phyloP scores from a whole-genome alignment of 139 green algal genomes.

The Chlorella sp. region DNA sequence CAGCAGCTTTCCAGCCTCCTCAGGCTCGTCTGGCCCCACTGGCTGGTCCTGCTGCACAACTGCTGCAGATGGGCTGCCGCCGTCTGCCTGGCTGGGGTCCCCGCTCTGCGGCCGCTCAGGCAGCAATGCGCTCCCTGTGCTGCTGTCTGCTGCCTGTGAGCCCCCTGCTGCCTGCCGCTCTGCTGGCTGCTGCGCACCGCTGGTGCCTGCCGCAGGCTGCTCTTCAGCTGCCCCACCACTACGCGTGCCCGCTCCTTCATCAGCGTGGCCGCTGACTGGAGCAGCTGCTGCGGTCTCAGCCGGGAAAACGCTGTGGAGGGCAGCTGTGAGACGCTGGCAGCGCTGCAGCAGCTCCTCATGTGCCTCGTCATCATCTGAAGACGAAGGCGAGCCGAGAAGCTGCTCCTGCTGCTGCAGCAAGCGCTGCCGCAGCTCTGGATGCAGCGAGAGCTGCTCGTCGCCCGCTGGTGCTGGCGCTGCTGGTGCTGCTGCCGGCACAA shows the following conservation, averaged over 20 bases:
- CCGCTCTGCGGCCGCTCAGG: not conserved
- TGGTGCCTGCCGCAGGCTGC: no score
- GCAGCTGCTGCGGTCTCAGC: not conserved
- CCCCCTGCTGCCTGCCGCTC: not conserved
- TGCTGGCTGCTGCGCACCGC: not conserved
- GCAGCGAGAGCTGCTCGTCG: not conserved
- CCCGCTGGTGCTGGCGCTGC: not conserved
- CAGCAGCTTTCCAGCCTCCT: not conserved
- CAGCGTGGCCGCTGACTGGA: not conserved
- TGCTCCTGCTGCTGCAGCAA: not conserved
- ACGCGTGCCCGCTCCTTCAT: not conserved
- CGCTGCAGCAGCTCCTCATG: constrained; percentile 29
- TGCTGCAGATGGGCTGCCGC: not conserved
- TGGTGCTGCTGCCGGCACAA: not conserved
- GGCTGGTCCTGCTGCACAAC: not conserved
- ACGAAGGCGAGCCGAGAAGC: not conserved
- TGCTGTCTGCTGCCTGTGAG: not conserved
- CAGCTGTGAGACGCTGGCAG: not conserved
- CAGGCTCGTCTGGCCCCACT: not conserved
- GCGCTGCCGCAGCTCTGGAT: not conserved
- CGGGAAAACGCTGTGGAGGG: no score
- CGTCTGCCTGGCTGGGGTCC: no score
- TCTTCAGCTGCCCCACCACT: not conserved
- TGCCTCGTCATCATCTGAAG: constrained; percentile 16
- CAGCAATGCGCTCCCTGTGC: no score